A percentile compares a stretch with the other conserved stretches of the same genome.
Conservation (phyloP, 78 protist species). For the Chrysochromulina parva region DNA sequence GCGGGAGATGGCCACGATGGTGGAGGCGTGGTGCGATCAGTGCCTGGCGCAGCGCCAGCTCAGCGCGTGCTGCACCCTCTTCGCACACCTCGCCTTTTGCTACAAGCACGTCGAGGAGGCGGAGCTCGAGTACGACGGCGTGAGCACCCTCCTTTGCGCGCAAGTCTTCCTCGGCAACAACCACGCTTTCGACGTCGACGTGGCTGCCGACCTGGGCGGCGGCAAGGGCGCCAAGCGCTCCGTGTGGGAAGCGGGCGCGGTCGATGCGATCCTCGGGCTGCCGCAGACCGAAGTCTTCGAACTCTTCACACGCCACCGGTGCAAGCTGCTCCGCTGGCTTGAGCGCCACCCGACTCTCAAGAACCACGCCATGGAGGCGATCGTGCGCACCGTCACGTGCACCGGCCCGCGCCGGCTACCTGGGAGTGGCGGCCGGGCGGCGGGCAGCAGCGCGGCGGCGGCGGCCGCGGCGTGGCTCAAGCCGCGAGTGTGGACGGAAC, state of each 20-base stretch:
- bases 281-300: constrained; percentile 25
- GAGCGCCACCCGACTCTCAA: not conserved
- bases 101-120: not conserved
- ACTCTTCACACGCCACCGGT: constrained; percentile 1
- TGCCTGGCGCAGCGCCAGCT: not conserved
- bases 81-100: not conserved
- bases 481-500: constrained; percentile 20
- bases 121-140: constrained; percentile 4
- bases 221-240: not conserved
- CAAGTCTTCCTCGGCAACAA: constrained; percentile 9
- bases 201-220: not conserved
- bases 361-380: not conserved
- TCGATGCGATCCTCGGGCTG: not conserved
- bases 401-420: constrained; percentile 12
- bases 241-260: not conserved
- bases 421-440: too few species aligned
- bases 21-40: not conserved
- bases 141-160: not conserved
- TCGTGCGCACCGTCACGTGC: constrained; percentile 13
- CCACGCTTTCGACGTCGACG: not conserved
- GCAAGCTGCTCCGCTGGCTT: constrained; percentile 7
- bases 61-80: not conserved
- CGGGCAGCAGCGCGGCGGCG: too few species aligned
- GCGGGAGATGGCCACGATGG: not conserved
- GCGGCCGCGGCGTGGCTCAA: not conserved